These are phyloP conservation scores for Populus alba DNA, from an alignment of 345 rosid genomes.

Conservation along the genomic window DNA sequence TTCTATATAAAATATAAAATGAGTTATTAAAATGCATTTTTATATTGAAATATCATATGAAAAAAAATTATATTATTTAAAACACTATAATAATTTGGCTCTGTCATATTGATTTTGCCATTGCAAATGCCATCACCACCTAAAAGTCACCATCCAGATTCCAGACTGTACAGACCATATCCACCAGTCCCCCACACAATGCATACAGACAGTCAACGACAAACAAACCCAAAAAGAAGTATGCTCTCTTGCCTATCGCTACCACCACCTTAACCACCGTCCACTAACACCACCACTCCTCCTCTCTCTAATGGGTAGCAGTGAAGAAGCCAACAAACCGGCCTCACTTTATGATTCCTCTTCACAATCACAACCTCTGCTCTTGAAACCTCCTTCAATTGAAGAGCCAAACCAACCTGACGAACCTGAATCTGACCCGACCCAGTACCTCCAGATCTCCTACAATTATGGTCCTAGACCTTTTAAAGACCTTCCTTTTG, in stretches of 20 bases:
- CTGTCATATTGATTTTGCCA: no score
- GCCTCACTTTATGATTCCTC: constrained; percentile 40
- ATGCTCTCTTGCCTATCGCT: background rate
- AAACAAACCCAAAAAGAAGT: background rate
- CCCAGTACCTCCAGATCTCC: constrained; percentile 84
- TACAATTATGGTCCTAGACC: constrained; percentile 68
- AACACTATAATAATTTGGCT: no score
- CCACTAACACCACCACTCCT: background rate
- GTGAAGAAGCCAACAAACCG: constrained; percentile 46
- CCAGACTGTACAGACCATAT: background rate
- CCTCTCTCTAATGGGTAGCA: constrained; percentile 46
- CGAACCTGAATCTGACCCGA: constrained; percentile 53
- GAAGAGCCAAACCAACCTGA: constrained; percentile 35
- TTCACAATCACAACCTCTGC: constrained; percentile 64
- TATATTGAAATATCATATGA: no score
- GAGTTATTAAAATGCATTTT: no score
- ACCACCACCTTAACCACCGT: background rate
- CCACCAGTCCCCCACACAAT: background rate
- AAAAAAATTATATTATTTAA: no score
- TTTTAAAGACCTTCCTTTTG: constrained; percentile 72
- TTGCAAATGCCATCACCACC: no score
- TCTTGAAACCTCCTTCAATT: constrained; percentile 47
- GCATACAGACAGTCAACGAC: background rate
- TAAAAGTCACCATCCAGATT: background rate
- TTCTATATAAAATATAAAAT: no score